Conservation (phyloP, 768 basidiomycete genomes). For the Mycena rebaudengoi region DNA sequence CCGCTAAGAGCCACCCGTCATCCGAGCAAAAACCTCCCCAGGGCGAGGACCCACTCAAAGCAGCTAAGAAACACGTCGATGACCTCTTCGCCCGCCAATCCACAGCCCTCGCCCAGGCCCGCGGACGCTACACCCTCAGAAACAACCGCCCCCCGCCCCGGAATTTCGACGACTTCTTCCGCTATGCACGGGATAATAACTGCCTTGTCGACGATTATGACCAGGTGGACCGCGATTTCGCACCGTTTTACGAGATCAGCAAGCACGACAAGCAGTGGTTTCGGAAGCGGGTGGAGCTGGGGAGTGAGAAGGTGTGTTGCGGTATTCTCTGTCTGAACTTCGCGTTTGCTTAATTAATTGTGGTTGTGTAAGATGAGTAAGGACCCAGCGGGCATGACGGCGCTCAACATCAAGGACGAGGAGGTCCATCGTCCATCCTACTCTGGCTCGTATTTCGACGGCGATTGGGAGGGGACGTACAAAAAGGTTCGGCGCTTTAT, state of each 20-base stretch:
- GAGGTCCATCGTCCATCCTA: conserved; percentile 1
- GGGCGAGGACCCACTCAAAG: too few species aligned
- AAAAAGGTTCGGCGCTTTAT: background rate
- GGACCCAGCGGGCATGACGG: conserved; percentile 6
- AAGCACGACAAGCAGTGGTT: background rate
- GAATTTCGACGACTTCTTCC: background rate
- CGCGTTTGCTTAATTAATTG: too few species aligned
- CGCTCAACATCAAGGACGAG: background rate
- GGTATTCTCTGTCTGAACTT: too few species aligned
- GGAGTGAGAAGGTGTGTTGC: background rate
- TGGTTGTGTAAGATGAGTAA: too few species aligned
- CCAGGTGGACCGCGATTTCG: conserved; percentile 3
- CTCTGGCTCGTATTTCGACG: background rate
- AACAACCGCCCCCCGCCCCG: background rate
- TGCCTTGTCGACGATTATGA: conserved; percentile 10
- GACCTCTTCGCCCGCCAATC: background rate
- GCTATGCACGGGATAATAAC: background rate
- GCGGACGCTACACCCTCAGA: background rate
- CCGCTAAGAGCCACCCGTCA: too few species aligned
- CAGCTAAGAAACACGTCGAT: background rate
- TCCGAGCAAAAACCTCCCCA: too few species aligned
- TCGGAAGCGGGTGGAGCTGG: background rate
- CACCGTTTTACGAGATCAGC: conserved; percentile 3
- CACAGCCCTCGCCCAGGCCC: background rate
- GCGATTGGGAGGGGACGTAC: background rate